Conservation (phyloP, 2,329 filamentous ascomycete species). For the Talaromyces rugulosus region DNA sequence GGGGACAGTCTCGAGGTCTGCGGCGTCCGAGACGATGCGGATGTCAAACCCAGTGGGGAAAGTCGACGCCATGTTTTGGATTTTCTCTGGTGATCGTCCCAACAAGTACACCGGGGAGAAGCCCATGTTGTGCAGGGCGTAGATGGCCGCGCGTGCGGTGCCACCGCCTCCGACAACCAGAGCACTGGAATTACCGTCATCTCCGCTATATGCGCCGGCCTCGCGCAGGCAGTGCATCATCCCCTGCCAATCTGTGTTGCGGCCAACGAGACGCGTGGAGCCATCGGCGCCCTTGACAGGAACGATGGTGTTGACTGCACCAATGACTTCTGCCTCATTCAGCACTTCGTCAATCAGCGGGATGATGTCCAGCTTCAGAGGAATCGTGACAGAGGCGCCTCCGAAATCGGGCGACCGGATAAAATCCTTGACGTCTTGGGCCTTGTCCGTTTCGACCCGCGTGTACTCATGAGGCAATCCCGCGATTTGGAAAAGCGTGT, state of each 20-base stretch:
- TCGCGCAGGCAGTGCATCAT: slow-evolving; percentile 76
- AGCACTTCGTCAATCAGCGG: slow-evolving; percentile 74
- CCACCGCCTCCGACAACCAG: slow-evolving; percentile 89
- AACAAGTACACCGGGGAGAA: slow-evolving; percentile 84
- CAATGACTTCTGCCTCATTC: slow-evolving; percentile 73
- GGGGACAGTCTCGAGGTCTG: slow-evolving; percentile 53
- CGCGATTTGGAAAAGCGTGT: slow-evolving; percentile 68
- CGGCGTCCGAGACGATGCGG: slow-evolving; percentile 54
- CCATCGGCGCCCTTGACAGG: slow-evolving; percentile 49
- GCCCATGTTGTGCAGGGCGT: slow-evolving; percentile 76
- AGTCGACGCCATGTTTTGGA: slow-evolving; percentile 61
- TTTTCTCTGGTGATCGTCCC: slow-evolving; percentile 68
- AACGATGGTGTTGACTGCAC: slow-evolving; percentile 91
- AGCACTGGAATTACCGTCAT: slow-evolving; percentile 47
- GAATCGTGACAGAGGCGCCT: slow-evolving; percentile 92
- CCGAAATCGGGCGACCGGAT: slow-evolving; percentile 75
- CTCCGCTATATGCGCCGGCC: slow-evolving; percentile 55
- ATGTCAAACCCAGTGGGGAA: slow-evolving; percentile 74
- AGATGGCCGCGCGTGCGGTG: slow-evolving; percentile 87
- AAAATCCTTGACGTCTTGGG: slow-evolving; percentile 56
- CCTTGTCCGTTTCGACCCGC: slow-evolving; percentile 67
- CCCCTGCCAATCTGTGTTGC: slow-evolving; percentile 94
- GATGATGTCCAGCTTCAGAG: slow-evolving; percentile 86
- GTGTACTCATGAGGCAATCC: slow-evolving; percentile 84
- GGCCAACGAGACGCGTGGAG: slow-evolving; percentile 61